These are phyloP conservation scores for Huntiella moniliformis DNA, from an alignment of 2,329 filamentous ascomycete genomes.

Conservation along the genomic window DNA sequence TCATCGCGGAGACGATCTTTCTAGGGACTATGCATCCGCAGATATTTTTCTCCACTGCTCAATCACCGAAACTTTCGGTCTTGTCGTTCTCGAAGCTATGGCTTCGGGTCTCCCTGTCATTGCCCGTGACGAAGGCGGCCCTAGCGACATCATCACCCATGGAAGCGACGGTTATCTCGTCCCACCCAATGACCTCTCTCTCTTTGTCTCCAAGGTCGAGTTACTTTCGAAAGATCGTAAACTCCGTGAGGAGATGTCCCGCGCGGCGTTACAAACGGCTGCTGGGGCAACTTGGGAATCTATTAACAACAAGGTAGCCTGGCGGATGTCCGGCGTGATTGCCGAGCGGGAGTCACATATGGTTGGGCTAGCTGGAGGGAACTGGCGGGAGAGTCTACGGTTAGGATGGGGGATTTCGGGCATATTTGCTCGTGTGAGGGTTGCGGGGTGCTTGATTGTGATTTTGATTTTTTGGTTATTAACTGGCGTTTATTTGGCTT, in stretches of 20 bases:
- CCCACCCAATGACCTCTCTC: constrained; percentile 36
- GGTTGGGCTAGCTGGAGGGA: background rate
- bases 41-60: constrained; percentile 57
- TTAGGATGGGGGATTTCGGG: background rate
- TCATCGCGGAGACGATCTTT: constrained; percentile 39
- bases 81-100: constrained; percentile 54
- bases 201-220: constrained; percentile 35
- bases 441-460: constrained; percentile 26
- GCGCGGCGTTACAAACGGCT: constrained; percentile 33
- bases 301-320: constrained; percentile 51
- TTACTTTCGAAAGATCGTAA: constrained; percentile 27
- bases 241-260: constrained; percentile 27
- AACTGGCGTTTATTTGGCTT: constrained; percentile 29
- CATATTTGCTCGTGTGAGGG: constrained; percentile 13
- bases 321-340: constrained; percentile 39
- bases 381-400: background rate
- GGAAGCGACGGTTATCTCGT: constrained; percentile 42
- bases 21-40: constrained; percentile 46
- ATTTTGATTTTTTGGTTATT: constrained; percentile 31
- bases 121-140: constrained; percentile 49
- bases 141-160: constrained; percentile 46
- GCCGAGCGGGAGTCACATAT: constrained; percentile 20
- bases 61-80: constrained; percentile 51
- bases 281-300: constrained; percentile 51
- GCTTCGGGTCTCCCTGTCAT: constrained; percentile 51